Base-by-base conservation (phyloP, 495 filamentous ascomycete species). In the Aspergillus diversus region DNA sequence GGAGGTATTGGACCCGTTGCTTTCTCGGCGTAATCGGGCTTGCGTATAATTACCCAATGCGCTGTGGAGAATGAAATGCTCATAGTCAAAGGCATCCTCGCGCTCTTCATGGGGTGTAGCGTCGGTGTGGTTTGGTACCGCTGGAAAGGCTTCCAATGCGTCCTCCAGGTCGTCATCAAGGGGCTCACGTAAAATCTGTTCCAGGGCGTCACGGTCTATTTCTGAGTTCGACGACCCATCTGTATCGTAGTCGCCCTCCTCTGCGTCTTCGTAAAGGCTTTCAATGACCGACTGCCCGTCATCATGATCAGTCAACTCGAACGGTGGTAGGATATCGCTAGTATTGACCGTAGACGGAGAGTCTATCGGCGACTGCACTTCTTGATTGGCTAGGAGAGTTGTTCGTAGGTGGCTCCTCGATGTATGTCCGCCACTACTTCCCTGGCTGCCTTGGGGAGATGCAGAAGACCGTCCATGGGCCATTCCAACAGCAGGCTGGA, bases 81-180 rank as follows among this genome's bases (percentile, higher is more conserved):
- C 92, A 65, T 99, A 99, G 71, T 97, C 95, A 73, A 99, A 99
- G 7, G 95, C 95, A 71, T 99, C 95, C 66, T 93, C 89, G 15
- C 95, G 91, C 73, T 98, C 94, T 77, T 99, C 95, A 69, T 99
- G 95, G 5, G 87, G 83, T 33, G 79, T 73, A 6, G 70, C 67
- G 12, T 78, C 77, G 9, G 66, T 61, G 17, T 62, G 57, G 0
- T 67, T 57, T 5, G 68, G 67, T 0, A 68, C 67, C 5, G 66
- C 27, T 13, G 71, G 71, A 39, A 73, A 69, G 6, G 62, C 55
- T 33, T 71, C 68, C 55, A 74, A 52, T 17, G 67, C 51, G 27
- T 71, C 71, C 21, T 69, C 68, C 6, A 78, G 59, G 27, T 78
- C 74, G 7, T 75, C 75, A 16, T 82, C 77, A 4, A 78, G 70